Base-by-base conservation (phyloP, 345 rosid genomes). In the Populus deltoides region DNA sequence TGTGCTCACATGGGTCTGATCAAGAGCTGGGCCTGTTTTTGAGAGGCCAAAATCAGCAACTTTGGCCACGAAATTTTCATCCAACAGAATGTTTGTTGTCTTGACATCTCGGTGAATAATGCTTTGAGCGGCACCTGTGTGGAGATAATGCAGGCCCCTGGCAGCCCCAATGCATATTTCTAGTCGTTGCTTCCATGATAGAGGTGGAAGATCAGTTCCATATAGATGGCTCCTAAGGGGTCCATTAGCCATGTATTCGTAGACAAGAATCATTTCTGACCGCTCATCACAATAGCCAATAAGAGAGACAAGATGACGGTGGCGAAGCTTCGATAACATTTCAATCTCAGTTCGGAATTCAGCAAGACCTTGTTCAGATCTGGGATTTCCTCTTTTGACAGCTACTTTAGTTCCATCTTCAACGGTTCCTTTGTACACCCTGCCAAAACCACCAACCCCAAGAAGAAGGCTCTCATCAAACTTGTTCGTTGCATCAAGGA, bases 31-130 rank as follows among this genome's bases (percentile, higher is more conserved):
- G 7, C 98, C 98, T 4, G 97, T 83, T 90, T 97, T 97, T 11
- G 99, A 97, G 59, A 97, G 94, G 18, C 99, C 99, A 29, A 97
- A 97, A 80, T 97, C 99, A 8, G 99, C 97, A 25, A 97, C 99
- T 82, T 97, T 97, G 39, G 99, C 99, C 0, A 94, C 98, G 67
- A 92, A 86, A 73, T 85, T 94, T 85, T 97, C 99, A 45, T 97
- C 99, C 66, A 97, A 84, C 59, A 97, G 92, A 81, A 97, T 97
- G 75, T 97, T 97, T 2, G 99, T 97, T 24, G 99, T 97, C 86
- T 97, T 97, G 80, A 94, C 99, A 63, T 97, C 99, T 1, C 99
- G 92, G 83, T 97, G 99, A 77, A 97, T 97, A 73, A 97, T 91
- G 89, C 97, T 94, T 80, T 94, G 99, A 45, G 94, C 86, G 31